Percentiles rank a stretch among this genome's conserved stretches.
Conservation (phyloP, 2,329 filamentous ascomycete genomes). For the Hypoxylon sp. region DNA sequence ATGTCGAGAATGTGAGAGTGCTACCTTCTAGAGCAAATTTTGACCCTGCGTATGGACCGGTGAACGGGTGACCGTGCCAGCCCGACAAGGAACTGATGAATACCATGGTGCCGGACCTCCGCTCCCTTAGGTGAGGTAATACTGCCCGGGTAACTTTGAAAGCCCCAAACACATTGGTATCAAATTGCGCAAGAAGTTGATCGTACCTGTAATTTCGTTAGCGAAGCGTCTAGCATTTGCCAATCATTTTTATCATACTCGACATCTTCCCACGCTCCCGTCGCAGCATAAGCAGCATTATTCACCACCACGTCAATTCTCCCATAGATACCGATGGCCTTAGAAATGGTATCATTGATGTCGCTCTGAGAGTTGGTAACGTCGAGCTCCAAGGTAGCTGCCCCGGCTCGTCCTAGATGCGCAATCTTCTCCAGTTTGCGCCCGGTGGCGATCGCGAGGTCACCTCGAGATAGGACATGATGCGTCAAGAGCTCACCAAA, state of each 20-base stretch:
- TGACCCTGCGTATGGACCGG: constrained; percentile 31
- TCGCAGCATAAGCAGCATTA: constrained; percentile 34
- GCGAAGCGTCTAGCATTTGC: neutral
- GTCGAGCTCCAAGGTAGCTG: constrained; percentile 34
- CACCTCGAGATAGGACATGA: constrained; percentile 32
- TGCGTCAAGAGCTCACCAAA: constrained; percentile 35
- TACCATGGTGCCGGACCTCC: constrained; percentile 32
- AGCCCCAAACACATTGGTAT: constrained; percentile 38
- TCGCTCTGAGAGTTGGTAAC: constrained; percentile 32
- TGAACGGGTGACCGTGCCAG: constrained; percentile 34
- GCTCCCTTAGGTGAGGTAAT: constrained; percentile 33
- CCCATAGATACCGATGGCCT: constrained; percentile 37
- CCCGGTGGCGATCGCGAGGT: constrained; percentile 33
- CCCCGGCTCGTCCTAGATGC: constrained; percentile 31
- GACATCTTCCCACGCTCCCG: constrained; percentile 36
- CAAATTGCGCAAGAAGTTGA: constrained; percentile 34
- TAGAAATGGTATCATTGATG: constrained; percentile 27
- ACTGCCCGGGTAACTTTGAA: constrained; percentile 37
- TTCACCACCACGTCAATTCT: constrained; percentile 42
- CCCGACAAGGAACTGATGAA: constrained; percentile 39
- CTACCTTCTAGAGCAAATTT: constrained; percentile 42
- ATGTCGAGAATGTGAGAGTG: neutral
- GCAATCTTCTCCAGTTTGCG: constrained; percentile 34
- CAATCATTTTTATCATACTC: constrained; percentile 22
- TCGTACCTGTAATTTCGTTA: constrained; percentile 18